Evolutionary conservation across 371 early-diverging fungal genomes (phyloP), one percentile per base, ranked within the genome.

Genomic region (Amoeboradix gromovi): DNA sequence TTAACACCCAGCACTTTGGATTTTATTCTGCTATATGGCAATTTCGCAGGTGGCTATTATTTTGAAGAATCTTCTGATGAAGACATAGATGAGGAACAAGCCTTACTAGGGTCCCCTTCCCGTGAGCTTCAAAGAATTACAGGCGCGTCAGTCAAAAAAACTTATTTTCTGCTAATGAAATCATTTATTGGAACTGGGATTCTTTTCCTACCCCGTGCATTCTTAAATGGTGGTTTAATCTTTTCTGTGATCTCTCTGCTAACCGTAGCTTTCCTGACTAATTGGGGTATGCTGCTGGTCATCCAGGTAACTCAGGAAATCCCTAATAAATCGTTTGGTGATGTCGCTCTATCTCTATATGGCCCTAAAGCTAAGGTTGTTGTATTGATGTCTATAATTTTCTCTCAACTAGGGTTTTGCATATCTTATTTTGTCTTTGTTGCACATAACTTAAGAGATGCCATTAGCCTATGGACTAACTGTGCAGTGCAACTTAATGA

Each of bases 391-490:
- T 87, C 89, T 0, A 88, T 94, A 71, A 86, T 87, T 65, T 76
- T 92, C 30, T 86, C 89, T 12, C 93, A 89, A 79, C 80, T 84
- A 71, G 82, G 73, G 1, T 82, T 81, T 70, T 84, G 85, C 74
- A 87, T 88, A 67, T 90, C 89, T 30, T 89, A 89, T 69, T 86
- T 87, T 29, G 88, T 90, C n/a, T 87, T 87, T 72, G 85, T 90
- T 28, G 85, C 87, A 0, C 83, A 88, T 71, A 90, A 87, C 74
- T 73, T 87, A 66, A 80, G 81, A 65, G 84, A 85, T 69, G 78
- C 90, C 1, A 74, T 85, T 28, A 78, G 82, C 71, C 78, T 82
- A 17, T 72, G 84, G 2, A 80, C 87, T 28, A 75, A 82, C 30
- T 80, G 86, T 68, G 28, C 22, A 72, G n/a, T 72, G 17, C 1